These are phyloP conservation scores for Cucumis cinereus DNA, from an alignment of 306 rosid genomes.

Conservation along the genomic window DNA sequence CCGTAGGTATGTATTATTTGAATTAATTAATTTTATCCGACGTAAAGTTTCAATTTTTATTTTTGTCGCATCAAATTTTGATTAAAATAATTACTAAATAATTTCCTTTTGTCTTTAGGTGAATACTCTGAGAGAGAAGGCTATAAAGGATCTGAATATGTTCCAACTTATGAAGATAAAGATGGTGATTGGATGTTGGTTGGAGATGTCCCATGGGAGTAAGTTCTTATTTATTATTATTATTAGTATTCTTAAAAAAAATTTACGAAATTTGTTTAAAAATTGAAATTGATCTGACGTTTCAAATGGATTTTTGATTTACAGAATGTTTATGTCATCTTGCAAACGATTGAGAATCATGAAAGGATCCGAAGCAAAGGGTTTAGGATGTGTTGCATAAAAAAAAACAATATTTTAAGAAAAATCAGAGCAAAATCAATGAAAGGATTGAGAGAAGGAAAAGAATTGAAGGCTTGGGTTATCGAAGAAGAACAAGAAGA, in stretches of 20 bases:
- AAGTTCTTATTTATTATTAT: constrained; percentile 12
- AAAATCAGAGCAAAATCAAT: background rate
- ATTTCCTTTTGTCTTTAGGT: constrained; percentile 21
- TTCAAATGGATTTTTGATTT: background rate
- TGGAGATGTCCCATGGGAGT: constrained; percentile 99
- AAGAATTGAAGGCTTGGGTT: constrained; percentile 38
- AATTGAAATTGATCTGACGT: background rate
- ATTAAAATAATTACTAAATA: too few species aligned
- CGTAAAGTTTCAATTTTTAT: background rate
- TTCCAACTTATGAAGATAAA: constrained; percentile 85
- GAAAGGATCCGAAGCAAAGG: constrained; percentile 85
- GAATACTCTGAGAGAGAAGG: constrained; percentile 79
- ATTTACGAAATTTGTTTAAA: background rate
- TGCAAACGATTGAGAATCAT: constrained; percentile 87
- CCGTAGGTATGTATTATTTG: constrained; percentile 26
- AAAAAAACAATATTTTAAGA: background rate
- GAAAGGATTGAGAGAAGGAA: background rate
- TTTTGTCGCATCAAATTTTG: background rate
- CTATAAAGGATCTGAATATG: constrained; percentile 74
- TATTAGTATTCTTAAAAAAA: background rate
- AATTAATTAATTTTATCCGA: background rate
- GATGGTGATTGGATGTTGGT: constrained; percentile 97
- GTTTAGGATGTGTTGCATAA: constrained; percentile 66
- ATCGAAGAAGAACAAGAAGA: constrained; percentile 25
- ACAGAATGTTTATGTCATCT: constrained; percentile 76